Conservation (phyloP, 2,329 filamentous ascomycete species). For the Xylariaceae sp. region DNA sequence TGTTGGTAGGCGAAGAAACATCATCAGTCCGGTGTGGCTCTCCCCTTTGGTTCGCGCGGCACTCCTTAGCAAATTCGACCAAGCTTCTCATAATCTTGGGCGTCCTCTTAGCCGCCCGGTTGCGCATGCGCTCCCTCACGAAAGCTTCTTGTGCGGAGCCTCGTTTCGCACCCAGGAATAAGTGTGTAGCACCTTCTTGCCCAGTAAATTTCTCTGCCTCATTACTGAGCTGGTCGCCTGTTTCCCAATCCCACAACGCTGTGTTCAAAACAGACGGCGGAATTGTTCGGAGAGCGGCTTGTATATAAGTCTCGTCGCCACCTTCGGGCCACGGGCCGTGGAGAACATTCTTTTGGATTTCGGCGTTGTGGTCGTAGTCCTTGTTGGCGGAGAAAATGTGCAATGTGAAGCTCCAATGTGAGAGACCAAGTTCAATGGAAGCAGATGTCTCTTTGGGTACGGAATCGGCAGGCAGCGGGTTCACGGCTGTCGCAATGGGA, state of each 20-base stretch:
- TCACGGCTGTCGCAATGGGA: constrained; percentile 25
- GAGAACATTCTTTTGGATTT: constrained; percentile 26
- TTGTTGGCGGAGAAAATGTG: constrained; percentile 30
- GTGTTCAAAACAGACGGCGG: constrained; percentile 27
- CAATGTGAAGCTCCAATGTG: constrained; percentile 28
- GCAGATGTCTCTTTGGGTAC: constrained; percentile 16
- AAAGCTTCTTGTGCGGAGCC: constrained; percentile 14
- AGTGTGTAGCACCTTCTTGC: constrained; percentile 23
- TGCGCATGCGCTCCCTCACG: constrained; percentile 25
- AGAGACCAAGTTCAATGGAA: constrained; percentile 21
- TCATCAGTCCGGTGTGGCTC: too few relatives aligned
- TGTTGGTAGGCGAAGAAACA: too few relatives aligned
- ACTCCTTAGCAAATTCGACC: constrained; percentile 20
- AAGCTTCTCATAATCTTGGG: constrained; percentile 30
- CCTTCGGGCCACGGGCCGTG: constrained; percentile 30
- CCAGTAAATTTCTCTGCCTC: constrained; percentile 22
- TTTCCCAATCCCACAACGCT: constrained; percentile 32
- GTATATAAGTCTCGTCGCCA: constrained; percentile 26
- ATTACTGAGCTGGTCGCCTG: constrained; percentile 27
- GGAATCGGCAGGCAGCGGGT: constrained; percentile 17
- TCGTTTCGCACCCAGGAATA: constrained; percentile 23
- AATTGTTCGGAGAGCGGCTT: constrained; percentile 24
- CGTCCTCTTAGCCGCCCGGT: constrained; percentile 14
- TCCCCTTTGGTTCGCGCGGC: not conserved
- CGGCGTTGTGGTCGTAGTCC: constrained; percentile 25